Conservation (phyloP, 2,329 filamentous ascomycete species). For the Penicillium thymicola region DNA sequence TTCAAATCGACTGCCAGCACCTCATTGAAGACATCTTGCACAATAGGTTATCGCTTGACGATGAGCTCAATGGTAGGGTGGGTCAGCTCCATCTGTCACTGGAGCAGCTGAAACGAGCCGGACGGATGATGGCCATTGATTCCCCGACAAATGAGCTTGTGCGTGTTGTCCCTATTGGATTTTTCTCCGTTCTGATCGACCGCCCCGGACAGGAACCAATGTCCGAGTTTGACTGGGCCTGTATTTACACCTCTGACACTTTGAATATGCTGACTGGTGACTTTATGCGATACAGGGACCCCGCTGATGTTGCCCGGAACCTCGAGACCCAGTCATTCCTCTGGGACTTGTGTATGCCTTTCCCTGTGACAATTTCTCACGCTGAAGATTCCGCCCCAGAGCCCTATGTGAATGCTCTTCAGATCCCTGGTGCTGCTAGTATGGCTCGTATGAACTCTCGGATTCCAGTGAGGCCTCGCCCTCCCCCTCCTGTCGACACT, state of each 20-base stretch:
- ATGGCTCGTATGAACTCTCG: background rate
- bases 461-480: background rate
- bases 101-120: background rate
- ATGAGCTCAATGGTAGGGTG: background rate
- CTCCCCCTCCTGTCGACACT: background rate
- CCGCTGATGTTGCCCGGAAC: background rate
- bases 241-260: background rate
- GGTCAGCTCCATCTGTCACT: background rate
- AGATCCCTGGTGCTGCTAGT: background rate
- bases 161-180: background rate
- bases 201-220: background rate
- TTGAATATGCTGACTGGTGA: background rate
- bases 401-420: background rate
- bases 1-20: background rate
- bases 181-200: background rate
- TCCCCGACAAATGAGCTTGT: background rate
- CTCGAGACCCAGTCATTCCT: background rate
- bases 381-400: background rate
- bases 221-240: conserved; percentile 1
- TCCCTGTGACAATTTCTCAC: background rate
- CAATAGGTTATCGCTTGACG: background rate
- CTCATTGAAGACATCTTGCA: background rate
- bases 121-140: background rate
- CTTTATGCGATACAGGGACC: background rate
- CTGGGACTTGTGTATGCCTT: background rate